These are phyloP conservation scores for Colletotrichum tofieldiae DNA, from an alignment of 2,329 filamentous ascomycete genomes.

Conservation along the genomic window DNA sequence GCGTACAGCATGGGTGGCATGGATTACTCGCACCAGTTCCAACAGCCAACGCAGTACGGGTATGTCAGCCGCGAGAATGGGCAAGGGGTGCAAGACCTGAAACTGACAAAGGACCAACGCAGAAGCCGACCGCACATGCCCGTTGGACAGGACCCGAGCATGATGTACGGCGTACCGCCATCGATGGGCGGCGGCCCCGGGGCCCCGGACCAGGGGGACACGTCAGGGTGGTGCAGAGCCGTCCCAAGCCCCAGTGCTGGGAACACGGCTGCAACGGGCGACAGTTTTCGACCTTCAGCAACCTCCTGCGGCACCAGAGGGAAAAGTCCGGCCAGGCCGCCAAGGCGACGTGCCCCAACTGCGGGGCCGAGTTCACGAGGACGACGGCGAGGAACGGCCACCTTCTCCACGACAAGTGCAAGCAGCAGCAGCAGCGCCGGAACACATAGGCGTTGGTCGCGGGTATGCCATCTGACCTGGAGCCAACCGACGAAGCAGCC, in stretches of 20 bases:
- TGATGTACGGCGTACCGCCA: constrained; percentile 62
- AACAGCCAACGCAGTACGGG: constrained; percentile 57
- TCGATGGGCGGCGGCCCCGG: constrained; percentile 54
- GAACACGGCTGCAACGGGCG: constrained; percentile 97
- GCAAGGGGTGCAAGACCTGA: background rate
- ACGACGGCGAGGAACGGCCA: constrained; percentile 93
- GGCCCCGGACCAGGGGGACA: constrained; percentile 59
- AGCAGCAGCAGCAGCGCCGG: constrained; percentile 69
- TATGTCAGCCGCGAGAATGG: constrained; percentile 47
- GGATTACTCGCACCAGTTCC: constrained; percentile 59
- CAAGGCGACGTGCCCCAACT: constrained; percentile 92
- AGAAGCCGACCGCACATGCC: constrained; percentile 59
- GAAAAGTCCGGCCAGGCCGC: constrained; percentile 94
- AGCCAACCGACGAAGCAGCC: background rate
- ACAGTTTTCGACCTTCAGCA: constrained; percentile 97
- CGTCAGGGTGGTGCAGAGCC: constrained; percentile 80
- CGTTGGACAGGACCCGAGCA: constrained; percentile 55
- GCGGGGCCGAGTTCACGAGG: constrained; percentile 92
- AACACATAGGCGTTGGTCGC: constrained; percentile 51
- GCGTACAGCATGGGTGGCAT: constrained; percentile 60
- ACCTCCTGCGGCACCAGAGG: constrained; percentile 90
- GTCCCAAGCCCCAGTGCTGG: constrained; percentile 97
- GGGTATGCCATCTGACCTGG: background rate
- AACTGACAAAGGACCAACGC: constrained; percentile 29
- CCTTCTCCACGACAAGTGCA: constrained; percentile 90